A percentile compares a stretch with the other conserved stretches of the same genome.
These are phyloP conservation scores for Lentinus brumalis DNA, from an alignment of 768 basidiomycete species.

Conservation along the genomic window DNA sequence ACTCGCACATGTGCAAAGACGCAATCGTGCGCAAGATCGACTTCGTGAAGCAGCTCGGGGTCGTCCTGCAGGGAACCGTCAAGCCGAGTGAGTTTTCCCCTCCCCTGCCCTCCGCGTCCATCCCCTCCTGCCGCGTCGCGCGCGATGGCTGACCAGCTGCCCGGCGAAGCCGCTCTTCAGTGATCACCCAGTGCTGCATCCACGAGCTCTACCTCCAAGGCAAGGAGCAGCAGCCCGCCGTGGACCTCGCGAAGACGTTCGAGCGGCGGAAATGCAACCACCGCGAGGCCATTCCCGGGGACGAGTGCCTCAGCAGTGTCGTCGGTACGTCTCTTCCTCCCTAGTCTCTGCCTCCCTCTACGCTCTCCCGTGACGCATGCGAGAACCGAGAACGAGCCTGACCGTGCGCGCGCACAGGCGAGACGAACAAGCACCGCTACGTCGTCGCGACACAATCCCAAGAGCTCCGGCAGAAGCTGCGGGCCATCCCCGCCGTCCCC, in stretches of 20 bases:
- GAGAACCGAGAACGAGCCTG: background rate
- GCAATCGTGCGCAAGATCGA: conserved; percentile 73
- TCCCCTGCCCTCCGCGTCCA: background rate
- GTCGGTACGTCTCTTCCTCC: conserved; percentile 57
- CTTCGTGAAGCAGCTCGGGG: conserved; percentile 69
- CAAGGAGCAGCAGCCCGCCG: conserved; percentile 66
- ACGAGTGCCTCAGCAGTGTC: conserved; percentile 81
- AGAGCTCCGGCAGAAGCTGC: conserved; percentile 66
- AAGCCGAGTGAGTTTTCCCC: conserved; percentile 79
- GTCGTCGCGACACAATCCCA: conserved; percentile 84
- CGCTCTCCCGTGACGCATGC: background rate
- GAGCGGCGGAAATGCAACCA: conserved; percentile 97
- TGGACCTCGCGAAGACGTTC: conserved; percentile 90
- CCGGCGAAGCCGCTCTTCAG: conserved; percentile 57
- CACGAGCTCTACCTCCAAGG: conserved; percentile 90
- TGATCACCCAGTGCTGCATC: conserved; percentile 99
- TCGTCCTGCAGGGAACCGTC: conserved; percentile 81
- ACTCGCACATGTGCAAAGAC: conserved; percentile 78
- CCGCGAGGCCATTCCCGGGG: conserved; percentile 78
- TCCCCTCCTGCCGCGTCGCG: background rate
- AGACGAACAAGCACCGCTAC: conserved; percentile 90
- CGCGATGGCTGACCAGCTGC: conserved; percentile 16
- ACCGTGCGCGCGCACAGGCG: conserved; percentile 45
- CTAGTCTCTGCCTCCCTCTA: background rate
- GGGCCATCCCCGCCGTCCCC: conserved; percentile 81